These are phyloP conservation scores for Ophiocordyceps camponoti-leonardi DNA, from an alignment of 2,329 filamentous ascomycete genomes.

Conservation along the genomic window DNA sequence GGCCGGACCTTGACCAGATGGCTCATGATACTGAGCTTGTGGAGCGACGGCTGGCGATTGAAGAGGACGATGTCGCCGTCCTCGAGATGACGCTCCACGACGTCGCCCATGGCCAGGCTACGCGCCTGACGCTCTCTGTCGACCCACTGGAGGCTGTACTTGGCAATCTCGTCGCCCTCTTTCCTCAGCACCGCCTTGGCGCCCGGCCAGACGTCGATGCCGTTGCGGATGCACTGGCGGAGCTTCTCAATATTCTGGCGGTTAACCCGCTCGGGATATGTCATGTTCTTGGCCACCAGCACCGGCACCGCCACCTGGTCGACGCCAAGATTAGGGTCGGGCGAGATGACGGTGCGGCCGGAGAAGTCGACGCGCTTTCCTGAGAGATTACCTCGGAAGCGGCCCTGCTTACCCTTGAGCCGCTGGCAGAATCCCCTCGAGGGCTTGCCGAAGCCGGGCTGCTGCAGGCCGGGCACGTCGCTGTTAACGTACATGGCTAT, in stretches of 20 bases:
- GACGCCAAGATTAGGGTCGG: conserved; percentile 88
- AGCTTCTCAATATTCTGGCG: conserved; percentile 94
- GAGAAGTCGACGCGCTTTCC: conserved; percentile 99
- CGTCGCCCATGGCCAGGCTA: conserved; percentile 63
- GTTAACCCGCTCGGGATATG: conserved; percentile 93
- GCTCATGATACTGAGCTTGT: conserved; percentile 99
- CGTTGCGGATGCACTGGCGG: conserved; percentile 76
- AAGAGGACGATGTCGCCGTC: conserved; percentile 97
- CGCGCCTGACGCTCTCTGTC: conserved; percentile 94
- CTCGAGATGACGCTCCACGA: conserved; percentile 88
- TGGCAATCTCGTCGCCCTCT: conserved; percentile 84
- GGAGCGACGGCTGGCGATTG: conserved; percentile 95
- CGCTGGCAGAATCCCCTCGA: conserved; percentile 93
- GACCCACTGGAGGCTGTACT: conserved; percentile 76
- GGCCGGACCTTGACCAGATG: conserved; percentile 96
- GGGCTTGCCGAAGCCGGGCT: conserved; percentile 88
- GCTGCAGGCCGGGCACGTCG: conserved; percentile 88
- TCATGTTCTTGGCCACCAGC: conserved; percentile 81
- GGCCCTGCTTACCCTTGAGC: conserved; percentile 96
- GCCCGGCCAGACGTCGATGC: conserved; percentile 85
- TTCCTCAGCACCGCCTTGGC: conserved; percentile 92
- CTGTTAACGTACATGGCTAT: conserved; percentile 99
- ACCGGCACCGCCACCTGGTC: conserved; percentile 94
- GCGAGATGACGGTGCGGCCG: conserved; percentile 97
- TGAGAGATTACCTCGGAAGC: conserved; percentile 96